These are phyloP conservation scores for Venturiaceae sp. DNA, from an alignment of 2,329 filamentous ascomycete genomes.

Conservation along the genomic window DNA sequence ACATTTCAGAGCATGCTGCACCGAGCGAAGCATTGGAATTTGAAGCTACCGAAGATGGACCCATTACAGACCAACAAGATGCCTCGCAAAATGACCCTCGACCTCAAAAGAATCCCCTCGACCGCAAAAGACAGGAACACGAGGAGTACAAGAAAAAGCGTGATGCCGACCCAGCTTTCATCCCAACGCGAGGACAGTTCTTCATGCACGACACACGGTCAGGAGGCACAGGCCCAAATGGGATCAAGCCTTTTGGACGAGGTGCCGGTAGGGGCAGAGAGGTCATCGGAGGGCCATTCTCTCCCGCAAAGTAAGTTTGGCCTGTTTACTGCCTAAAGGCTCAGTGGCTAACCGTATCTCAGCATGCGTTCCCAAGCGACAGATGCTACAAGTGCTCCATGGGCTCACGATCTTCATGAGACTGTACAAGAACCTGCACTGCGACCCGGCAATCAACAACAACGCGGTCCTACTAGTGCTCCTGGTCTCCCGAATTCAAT, in stretches of 20 bases:
- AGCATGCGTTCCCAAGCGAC: conserved; percentile 31
- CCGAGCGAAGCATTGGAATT: conserved; percentile 40
- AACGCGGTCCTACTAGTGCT: conserved; percentile 28
- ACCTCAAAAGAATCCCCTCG: conserved; percentile 48
- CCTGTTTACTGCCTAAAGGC: not conserved
- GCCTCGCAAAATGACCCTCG: conserved; percentile 14
- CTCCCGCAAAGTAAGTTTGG: conserved; percentile 51
- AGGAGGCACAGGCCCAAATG: conserved; percentile 65
- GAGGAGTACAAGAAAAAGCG: conserved; percentile 84
- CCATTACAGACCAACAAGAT: conserved; percentile 16
- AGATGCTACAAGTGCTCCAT: conserved; percentile 59
- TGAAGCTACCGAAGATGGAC: conserved; percentile 25
- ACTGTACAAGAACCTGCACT: conserved; percentile 34
- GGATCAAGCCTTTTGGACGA: conserved; percentile 61
- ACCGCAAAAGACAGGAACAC: conserved; percentile 72
- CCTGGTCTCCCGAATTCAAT: not conserved
- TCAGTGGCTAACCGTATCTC: conserved; percentile 17
- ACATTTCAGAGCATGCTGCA: conserved; percentile 29
- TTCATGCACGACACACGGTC: conserved; percentile 94
- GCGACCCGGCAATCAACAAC: conserved; percentile 19
- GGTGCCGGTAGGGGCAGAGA: conserved; percentile 47
- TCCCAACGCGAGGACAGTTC: conserved; percentile 88
- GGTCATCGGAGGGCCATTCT: conserved; percentile 42
- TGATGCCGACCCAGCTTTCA: conserved; percentile 84
- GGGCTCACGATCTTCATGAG: conserved; percentile 95